Evolutionary conservation across 768 basidiomycete species (phyloP).

Genomic region (Cytidiella melzeri): DNA sequence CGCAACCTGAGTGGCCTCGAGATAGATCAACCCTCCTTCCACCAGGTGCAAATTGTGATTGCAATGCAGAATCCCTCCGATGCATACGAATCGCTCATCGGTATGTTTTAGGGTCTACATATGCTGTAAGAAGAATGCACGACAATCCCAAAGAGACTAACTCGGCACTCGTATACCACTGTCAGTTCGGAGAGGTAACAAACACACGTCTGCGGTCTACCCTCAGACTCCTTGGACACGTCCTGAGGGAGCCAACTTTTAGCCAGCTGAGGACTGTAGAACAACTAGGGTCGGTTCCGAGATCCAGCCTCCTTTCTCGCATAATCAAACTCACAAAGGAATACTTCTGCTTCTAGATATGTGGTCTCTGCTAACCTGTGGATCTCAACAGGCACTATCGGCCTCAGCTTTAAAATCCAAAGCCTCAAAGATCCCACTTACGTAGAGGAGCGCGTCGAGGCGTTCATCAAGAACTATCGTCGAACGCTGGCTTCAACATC

Average conservation of each 20-base stretch:
- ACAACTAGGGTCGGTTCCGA: conserved; percentile 37
- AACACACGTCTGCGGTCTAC: conserved; percentile 32
- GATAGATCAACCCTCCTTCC: conserved; percentile 39
- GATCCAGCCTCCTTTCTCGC: not conserved
- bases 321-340: not conserved
- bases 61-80: too few relatives aligned
- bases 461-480: conserved; percentile 17
- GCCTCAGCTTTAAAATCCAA: conserved; percentile 21
- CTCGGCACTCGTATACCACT: conserved; percentile 39
- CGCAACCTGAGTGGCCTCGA: conserved; percentile 31
- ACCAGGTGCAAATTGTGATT: conserved; percentile 19
- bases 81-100: not conserved
- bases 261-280: conserved; percentile 46
- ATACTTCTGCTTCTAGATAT: conserved; percentile 14
- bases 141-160: conserved; percentile 42
- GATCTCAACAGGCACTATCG: conserved; percentile 14
- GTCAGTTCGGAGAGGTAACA: conserved; percentile 39
- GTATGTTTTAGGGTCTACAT: conserved; percentile 28
- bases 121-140: conserved; percentile 31
- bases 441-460: conserved; percentile 22
- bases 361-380: conserved; percentile 15
- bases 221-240: conserved; percentile 36
- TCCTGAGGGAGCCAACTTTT: conserved; percentile 42
- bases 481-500: conserved; percentile 12
- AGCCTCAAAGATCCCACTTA: conserved; percentile 17